Evolutionary conservation across 1,284 basidiomycete species (phyloP), one percentile per base, ranked within the genome.

Genomic region (Coniophora puteana): DNA sequence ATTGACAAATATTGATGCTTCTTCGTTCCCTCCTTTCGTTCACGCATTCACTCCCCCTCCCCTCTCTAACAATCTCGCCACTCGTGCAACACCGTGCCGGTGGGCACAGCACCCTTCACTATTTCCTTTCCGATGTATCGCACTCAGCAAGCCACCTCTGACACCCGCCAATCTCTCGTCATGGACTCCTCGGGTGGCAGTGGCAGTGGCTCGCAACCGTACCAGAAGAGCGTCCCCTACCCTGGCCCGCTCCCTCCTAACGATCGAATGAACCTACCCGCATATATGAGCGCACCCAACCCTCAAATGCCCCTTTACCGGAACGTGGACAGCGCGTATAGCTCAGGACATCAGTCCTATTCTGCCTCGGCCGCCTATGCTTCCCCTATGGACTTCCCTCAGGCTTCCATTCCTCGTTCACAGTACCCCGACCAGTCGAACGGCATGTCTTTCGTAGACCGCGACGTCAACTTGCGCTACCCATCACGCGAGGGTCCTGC

Each of bases 231-330:
- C 11, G 8, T 20, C 4, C 28, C 16, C 16, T 25, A 23, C 20
- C 40, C 46, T 3, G 41, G 43, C 14, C 30, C 26, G 38, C 41
- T 44, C 8, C 41, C 48, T 18, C 26, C 47, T 29, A 52, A 50
- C 25, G 17, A 20, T 28, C 47, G 44, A 34, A 60, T 57, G 55
- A 50, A 57, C 17, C 40, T 56, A 27, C 42, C 47, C 14, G 40
- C 29, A n/a, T n/a, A n/a, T n/a, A n/a, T n/a, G n/a, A n/a, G n/a
- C n/a, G n/a, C n/a, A n/a, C n/a, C n/a, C n/a, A n/a, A n/a, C n/a
- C n/a, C n/a, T n/a, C n/a, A n/a, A n/a, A n/a, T n/a, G n/a, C n/a
- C n/a, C n/a, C n/a, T n/a, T n/a, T n/a, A n/a, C n/a, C n/a, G n/a
- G n/a, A 11, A 13, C 21, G 28, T 46, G 24, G 37, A 46, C 22